Evolutionary conservation across 768 basidiomycete species (phyloP), one percentile per base, ranked within the genome.

Genomic region (Paxillus ammoniavirescens): DNA sequence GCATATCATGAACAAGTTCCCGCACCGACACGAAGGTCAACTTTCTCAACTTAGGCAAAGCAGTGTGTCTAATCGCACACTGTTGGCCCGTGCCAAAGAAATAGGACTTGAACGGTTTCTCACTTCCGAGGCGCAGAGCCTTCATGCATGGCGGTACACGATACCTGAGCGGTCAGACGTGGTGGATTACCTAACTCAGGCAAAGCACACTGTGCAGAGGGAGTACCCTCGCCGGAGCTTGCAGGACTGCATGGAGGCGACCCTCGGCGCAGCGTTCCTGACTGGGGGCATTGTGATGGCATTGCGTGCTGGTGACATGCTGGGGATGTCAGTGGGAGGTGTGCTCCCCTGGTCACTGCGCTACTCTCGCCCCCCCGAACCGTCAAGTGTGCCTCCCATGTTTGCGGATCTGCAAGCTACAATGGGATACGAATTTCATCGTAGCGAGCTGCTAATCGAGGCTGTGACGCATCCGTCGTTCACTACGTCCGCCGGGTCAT

Each of bases 381-480:
- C 63, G 2, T 70, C 73, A 5, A 65, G 71, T 0, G 68, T 76
- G 15, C 72, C 84, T 0, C 61, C 74, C 0, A 68, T 86, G 40
- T 84, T 89, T 62, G 57, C 61, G 2, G 68, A 68, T 6, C 64
- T 95, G 50, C 82, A 94, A 65, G 77, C 81, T 26, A 70, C 61
- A 21, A 73, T 95, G 41, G 87, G 88, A 1, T 93, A 95, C 60
- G 69, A 72, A 21, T 93, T 94, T 66, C 75, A 77, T 52, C 74
- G 78, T 17, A 78, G 80, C n/a, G 74, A 78, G 45, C 68, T 91
- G 14, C 70, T 95, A 2, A 62, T 88, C 8, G 86, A 93, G 70
- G 91, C 92, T 8, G 70, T 93, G n/a, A 92, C 90, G 0, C 93
- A 96, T 64, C 88, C 92, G 0, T 91, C 90, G 0, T 89, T 89